Evolutionary conservation across 1,139 yeast species (phyloP), one percentile per base, ranked within the genome.

Genomic region (Nakaseomyces bracarensis): DNA sequence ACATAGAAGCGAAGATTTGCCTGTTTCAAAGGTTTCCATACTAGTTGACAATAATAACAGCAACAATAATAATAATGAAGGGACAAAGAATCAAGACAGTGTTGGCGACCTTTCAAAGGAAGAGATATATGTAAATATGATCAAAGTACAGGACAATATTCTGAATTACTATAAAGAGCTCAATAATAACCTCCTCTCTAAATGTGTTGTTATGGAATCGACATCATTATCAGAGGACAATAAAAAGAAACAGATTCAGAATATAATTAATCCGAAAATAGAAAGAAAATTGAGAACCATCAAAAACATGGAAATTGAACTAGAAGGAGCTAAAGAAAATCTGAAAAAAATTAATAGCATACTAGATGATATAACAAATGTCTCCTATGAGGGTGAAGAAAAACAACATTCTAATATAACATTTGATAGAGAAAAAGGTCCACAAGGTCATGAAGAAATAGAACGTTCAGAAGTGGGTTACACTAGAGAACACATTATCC

Each of bases 221-320:
- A 57, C 64, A 3, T 55, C 62, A 2, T 40, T 60, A 18, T 58
- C 63, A n/a, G 61, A 58, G 41, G 63, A 55, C 44, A 49, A 51
- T 15, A 59, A 61, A 41, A 48, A 44, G 21, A 27, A 39, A 2
- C 48, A 49, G 39, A 34, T 57, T 13, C 41, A 38, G 5, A 42
- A 47, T 18, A 47, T 46, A 11, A 49, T 60, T 5, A 49, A 51
- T 29, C 61, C 63, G 4, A 35, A 35, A 25, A 35, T 35, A 8
- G 22, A 23, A 16, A 6, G 15, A 3, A 35, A 35, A 21, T 4
- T 20, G 1, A 20, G 26, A 3, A 42, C 44, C n/a, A 39, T 56
- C 3, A 22, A 34, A 3, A 16, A 28, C 14, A 16, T 50, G n/a
- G 46, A 50, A 34, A 15, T 43, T 11, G 41, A 47, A 23, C 29